These are phyloP conservation scores for Penicillium sp. DNA, from an alignment of 2,329 filamentous ascomycete genomes.

Conservation along the genomic window DNA sequence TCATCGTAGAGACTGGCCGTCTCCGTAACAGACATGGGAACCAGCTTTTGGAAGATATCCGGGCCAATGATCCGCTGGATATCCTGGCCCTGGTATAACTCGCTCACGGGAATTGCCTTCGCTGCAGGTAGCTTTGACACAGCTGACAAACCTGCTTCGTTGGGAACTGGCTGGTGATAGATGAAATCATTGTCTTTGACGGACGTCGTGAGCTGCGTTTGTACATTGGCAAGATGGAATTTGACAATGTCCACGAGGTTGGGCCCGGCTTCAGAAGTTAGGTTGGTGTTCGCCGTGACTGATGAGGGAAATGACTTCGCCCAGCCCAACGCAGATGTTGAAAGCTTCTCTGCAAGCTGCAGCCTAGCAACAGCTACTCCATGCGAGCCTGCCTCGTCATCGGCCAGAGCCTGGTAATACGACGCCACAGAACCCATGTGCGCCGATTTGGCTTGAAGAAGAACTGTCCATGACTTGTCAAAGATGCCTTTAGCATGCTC, in stretches of 20 bases:
- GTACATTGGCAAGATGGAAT: slow-evolving; percentile 77
- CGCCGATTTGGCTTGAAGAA: slow-evolving; percentile 74
- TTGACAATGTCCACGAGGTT: slow-evolving; percentile 81
- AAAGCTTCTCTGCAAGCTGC: slow-evolving; percentile 77
- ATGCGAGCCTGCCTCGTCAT: slow-evolving; percentile 86
- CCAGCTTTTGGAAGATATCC: slow-evolving; percentile 95
- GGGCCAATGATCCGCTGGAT: slow-evolving; percentile 96
- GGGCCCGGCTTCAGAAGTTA: slow-evolving; percentile 77
- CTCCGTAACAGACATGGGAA: slow-evolving; percentile 94
- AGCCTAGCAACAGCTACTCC: slow-evolving; percentile 83
- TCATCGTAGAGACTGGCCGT: slow-evolving; percentile 97
- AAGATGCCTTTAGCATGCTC: slow-evolving; percentile 92
- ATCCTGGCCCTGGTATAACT: slow-evolving; percentile 95
- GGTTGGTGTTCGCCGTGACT: slow-evolving; percentile 79
- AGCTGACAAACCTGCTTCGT: slow-evolving; percentile 77
- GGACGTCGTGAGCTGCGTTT: slow-evolving; percentile 77
- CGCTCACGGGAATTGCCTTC: slow-evolving; percentile 95
- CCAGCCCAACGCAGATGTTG: slow-evolving; percentile 76
- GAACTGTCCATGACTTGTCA: slow-evolving; percentile 87
- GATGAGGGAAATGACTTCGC: slow-evolving; percentile 81
- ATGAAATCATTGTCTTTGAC: slow-evolving; percentile 97
- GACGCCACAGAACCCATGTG: slow-evolving; percentile 86
- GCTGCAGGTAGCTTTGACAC: slow-evolving; percentile 92
- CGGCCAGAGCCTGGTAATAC: slow-evolving; percentile 89
- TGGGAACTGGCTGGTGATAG: slow-evolving; percentile 90